Base-by-base conservation (phyloP, 2,329 filamentous ascomycete species). In the Corinectria fuckeliana region DNA sequence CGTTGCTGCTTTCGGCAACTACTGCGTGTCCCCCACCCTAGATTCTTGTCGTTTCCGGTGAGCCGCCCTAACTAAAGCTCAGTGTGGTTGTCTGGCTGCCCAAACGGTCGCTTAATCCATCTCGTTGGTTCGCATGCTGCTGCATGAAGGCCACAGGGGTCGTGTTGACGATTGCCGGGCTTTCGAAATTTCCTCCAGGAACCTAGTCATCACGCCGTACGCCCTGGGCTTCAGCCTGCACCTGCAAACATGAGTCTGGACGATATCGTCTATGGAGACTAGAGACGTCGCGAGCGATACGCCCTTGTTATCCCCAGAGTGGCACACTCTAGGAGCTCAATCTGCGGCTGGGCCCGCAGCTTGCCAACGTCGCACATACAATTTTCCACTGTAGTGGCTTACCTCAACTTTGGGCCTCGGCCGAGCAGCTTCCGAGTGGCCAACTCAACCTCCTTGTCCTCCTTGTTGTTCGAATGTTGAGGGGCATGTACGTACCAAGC, bases 81-180 rank as follows among this genome's bases (percentile, higher is more conserved):
- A 52, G 50, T 49, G 39, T 61, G 58, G 62, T 62, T 58, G 53
- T 48, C 56, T 62, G 48, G 50, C 56, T 49, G 26, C 64, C 60
- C 45, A 34, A 61, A 66, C 44, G 48, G 64, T 70, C 68, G 66
- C 68, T 69, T 70, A 69, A 67, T 58, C 62, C 66, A 66, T 61
- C 64, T 45, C 48, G 50, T 57, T 69, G 68, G 70, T 70, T 70
- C 62, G 66, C 61, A 69, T 67, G 47, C 45, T 52, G 55, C 36
- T 47, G n/a, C n/a, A n/a, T n/a, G n/a, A n/a, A n/a, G n/a, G 48
- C n/a, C n/a, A n/a, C 48, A 38, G 36, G 56, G 44, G 30, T 44
- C 52, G 34, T 56, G 42, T 54, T 50, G 47, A 45, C 41, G 32
- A 58, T 50, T 32, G 57, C 58, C 56, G 57, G 52, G 51, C 44